Evolutionary conservation across 2,329 filamentous ascomycete genomes (phyloP).

Genomic region (Curvularia verruculosa): DNA sequence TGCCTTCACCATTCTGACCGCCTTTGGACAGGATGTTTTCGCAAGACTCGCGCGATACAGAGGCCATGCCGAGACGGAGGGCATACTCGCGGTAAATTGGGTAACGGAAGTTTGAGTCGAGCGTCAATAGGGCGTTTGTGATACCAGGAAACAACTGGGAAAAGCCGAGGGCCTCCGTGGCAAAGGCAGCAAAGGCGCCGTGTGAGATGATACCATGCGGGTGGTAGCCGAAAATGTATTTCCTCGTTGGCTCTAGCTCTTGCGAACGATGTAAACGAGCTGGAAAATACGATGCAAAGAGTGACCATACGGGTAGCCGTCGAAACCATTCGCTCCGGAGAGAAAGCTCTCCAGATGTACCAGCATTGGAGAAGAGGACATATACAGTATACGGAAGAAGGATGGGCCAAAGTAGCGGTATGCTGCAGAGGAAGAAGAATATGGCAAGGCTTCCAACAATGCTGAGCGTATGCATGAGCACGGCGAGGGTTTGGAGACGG

Average conservation of each 20-base stretch:
- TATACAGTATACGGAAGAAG: constrained; percentile 80
- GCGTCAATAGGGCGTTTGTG: constrained; percentile 87
- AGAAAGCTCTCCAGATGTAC: constrained; percentile 74
- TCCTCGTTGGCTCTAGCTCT: constrained; percentile 77
- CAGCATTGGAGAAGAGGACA: constrained; percentile 78
- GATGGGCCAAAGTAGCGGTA: constrained; percentile 88
- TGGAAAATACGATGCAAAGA: constrained; percentile 93
- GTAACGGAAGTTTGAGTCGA: constrained; percentile 95
- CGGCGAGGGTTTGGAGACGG: constrained; percentile 57
- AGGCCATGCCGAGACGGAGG: constrained; percentile 83
- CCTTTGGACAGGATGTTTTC: constrained; percentile 84
- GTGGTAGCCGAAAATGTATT: constrained; percentile 97
- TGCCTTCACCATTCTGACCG: constrained; percentile 77
- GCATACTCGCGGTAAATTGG: constrained; percentile 94
- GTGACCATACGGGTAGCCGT: constrained; percentile 76
- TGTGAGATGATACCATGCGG: constrained; percentile 97
- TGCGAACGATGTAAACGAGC: constrained; percentile 85
- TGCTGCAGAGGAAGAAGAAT: constrained; percentile 91
- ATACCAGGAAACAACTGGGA: constrained; percentile 89
- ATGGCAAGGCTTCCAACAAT: constrained; percentile 65
- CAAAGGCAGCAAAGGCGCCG: constrained; percentile 91
- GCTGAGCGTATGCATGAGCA: constrained; percentile 58
- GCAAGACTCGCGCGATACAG: constrained; percentile 90
- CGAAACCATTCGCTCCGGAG: constrained; percentile 78
- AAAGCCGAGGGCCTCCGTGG: constrained; percentile 88